These are phyloP conservation scores for Anacardium occidentale DNA, from an alignment of 345 rosid genomes.

Conservation along the genomic window DNA sequence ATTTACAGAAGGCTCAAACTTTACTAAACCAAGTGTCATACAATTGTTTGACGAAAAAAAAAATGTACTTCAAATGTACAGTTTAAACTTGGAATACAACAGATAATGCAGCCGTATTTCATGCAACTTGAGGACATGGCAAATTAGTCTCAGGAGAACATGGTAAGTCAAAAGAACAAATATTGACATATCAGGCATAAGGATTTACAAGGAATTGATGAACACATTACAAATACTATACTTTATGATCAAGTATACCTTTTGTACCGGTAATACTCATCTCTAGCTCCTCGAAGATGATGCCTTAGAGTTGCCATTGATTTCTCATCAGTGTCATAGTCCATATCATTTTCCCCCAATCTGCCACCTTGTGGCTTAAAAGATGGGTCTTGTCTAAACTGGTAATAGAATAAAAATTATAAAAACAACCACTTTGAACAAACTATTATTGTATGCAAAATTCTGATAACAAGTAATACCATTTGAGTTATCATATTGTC, in stretches of 20 bases:
- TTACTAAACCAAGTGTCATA: neutral
- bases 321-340: conserved; percentile 97
- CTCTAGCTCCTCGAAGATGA: conserved; percentile 90
- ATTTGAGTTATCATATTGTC: conserved; percentile 80
- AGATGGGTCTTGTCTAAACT: conserved; percentile 90
- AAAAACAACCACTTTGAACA: neutral
- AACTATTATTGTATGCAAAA: conserved; percentile 11
- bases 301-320: conserved; percentile 99
- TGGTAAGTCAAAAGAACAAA: conserved; percentile 2
- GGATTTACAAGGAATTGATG: conserved; percentile 1
- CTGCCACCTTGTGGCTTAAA: conserved; percentile 99
- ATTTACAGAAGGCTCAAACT: neutral
- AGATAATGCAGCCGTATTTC: neutral
- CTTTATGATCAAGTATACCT: conserved; percentile 46
- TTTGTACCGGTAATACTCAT: conserved; percentile 88
- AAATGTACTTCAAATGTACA: neutral
- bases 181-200: neutral
- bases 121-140: neutral
- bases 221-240: conserved; percentile 4
- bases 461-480: conserved; percentile 43
- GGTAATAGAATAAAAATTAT: conserved; percentile 27
- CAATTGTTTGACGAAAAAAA: neutral
- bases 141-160: neutral
- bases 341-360: conserved; percentile 99
- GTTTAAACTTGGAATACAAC: neutral